Conservation (phyloP, 352 stramenopile species). For the Phytophthora sojae region DNA sequence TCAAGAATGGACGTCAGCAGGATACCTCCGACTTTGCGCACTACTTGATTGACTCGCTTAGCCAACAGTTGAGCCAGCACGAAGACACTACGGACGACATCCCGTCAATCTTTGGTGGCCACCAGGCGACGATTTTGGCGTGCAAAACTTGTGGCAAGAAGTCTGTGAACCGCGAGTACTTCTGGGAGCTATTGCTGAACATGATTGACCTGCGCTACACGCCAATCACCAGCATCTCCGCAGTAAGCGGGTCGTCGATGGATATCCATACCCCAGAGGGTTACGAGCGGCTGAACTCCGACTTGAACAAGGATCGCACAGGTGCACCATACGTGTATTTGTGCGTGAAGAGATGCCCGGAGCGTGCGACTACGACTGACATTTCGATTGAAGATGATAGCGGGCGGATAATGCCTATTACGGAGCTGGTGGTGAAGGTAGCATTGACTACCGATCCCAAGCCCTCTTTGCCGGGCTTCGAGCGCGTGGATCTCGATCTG, state of each 20-base stretch:
- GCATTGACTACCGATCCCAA: conserved; percentile 61
- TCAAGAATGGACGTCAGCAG: conserved; percentile 85
- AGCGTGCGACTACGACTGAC: conserved; percentile 44
- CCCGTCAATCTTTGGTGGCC: conserved; percentile 77
- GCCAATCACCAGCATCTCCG: conserved; percentile 82
- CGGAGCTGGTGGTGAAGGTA: conserved; percentile 83
- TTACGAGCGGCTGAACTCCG: conserved; percentile 83
- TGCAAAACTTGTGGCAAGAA: conserved; percentile 87
- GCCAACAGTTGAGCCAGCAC: conserved; percentile 73
- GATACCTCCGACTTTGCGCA: conserved; percentile 90
- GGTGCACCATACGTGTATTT: conserved; percentile 85
- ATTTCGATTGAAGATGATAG: conserved; percentile 39
- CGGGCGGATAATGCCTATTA: conserved; percentile 66
- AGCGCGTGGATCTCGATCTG: conserved; percentile 84
- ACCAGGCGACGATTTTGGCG: conserved; percentile 82
- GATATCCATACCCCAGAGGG: conserved; percentile 70
- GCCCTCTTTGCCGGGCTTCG: conserved; percentile 72
- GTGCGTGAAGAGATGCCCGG: conserved; percentile 78
- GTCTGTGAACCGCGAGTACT: conserved; percentile 88
- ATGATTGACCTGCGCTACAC: conserved; percentile 92
- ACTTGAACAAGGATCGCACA: conserved; percentile 87
- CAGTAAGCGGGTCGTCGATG: conserved; percentile 75
- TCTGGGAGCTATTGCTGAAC: conserved; percentile 90
- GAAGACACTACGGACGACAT: conserved; percentile 67
- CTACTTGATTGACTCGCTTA: conserved; percentile 85